These are phyloP conservation scores for Lophiotrema nucula DNA, from an alignment of 495 filamentous ascomycete species.

Conservation along the genomic window DNA sequence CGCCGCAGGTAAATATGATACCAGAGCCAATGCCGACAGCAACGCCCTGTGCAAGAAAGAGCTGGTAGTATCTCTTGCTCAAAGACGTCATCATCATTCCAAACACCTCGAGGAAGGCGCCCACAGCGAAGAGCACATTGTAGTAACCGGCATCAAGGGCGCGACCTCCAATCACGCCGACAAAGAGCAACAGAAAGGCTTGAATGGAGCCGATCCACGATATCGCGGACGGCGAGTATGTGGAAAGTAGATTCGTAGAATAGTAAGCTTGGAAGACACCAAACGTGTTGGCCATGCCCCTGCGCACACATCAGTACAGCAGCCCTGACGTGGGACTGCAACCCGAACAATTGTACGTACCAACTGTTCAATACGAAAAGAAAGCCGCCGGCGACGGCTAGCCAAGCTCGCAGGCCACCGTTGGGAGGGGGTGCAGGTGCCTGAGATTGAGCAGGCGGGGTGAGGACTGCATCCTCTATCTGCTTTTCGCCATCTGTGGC, in stretches of 20 bases:
- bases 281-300: constrained; percentile 26
- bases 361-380: too few species aligned
- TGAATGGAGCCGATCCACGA: constrained; percentile 55
- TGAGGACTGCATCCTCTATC: too few species aligned
- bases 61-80: constrained; percentile 61
- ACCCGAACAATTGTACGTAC: too few species aligned
- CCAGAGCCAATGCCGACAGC: constrained; percentile 36
- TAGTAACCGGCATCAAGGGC: constrained; percentile 65
- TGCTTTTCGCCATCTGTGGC: too few species aligned
- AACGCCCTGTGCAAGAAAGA: constrained; percentile 58
- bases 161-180: constrained; percentile 45
- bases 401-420: too few species aligned
- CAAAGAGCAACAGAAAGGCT: background rate
- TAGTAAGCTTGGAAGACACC: constrained; percentile 57
- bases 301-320: too few species aligned
- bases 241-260: constrained; percentile 46
- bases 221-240: constrained; percentile 50
- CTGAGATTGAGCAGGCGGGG: too few species aligned
- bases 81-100: constrained; percentile 71
- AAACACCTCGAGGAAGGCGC: constrained; percentile 61
- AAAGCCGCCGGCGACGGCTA: too few species aligned
- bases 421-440: too few species aligned
- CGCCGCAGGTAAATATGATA: constrained; percentile 51
- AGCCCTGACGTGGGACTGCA: too few species aligned
- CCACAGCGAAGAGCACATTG: constrained; percentile 38